Conservation (phyloP, 129 eudicot species). For the Escallonia herrerae region DNA sequence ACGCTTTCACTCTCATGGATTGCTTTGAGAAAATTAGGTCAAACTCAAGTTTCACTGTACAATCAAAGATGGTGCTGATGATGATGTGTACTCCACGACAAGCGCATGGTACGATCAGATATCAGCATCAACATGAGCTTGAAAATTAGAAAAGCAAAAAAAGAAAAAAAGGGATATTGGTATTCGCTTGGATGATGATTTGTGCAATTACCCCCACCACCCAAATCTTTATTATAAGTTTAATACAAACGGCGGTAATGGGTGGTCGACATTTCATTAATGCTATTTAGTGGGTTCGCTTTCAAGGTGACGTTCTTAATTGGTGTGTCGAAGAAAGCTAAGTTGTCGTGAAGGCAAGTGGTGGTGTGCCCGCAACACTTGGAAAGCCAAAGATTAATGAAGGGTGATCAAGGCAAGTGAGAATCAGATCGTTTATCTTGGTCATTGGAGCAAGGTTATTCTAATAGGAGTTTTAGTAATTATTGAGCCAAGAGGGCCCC, state of each 20-base stretch:
- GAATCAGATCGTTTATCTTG: conserved; percentile 5
- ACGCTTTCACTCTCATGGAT: not conserved
- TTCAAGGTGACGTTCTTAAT: conserved; percentile 6
- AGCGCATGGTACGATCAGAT: not conserved
- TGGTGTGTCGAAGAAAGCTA: not conserved
- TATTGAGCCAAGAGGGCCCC: conserved; percentile 23
- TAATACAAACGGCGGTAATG: conserved; percentile 6
- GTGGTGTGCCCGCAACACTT: not conserved
- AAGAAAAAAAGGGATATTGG: not conserved
- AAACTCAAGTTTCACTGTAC: not conserved
- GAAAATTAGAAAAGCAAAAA: not conserved
- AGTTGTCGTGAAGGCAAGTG: not conserved
- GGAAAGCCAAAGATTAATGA: not conserved
- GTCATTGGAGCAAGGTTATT: not conserved
- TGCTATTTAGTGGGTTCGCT: conserved; percentile 24
- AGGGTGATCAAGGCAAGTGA: not conserved
- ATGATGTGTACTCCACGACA: not conserved
- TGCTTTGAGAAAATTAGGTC: conserved; percentile 5
- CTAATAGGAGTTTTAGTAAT: not conserved
- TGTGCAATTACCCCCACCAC: conserved; percentile 12
- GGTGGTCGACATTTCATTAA: conserved; percentile 36
- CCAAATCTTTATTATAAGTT: not conserved
- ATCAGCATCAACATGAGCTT: not conserved
- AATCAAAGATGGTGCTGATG: not conserved
- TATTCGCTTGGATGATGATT: conserved; percentile 5